Percentiles rank a stretch among this genome's conserved stretches.
phyloP scores from a whole-genome alignment of 2,329 filamentous ascomycete species.

The Ceratocystis variospora region DNA sequence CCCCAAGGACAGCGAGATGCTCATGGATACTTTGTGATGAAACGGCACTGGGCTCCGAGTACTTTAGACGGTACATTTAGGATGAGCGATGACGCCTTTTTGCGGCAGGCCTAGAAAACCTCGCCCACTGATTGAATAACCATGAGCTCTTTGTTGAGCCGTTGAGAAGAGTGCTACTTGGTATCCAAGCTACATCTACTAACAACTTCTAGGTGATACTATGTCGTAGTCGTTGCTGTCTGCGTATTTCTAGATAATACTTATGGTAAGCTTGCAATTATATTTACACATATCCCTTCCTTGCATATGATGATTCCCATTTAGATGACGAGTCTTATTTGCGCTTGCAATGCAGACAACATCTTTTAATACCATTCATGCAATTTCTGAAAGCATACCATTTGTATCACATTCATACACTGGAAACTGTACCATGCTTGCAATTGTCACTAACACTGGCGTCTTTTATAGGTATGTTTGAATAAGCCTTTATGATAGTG shows the following conservation, averaged over 20 bases:
- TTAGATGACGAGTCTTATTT: conserved; percentile 70
- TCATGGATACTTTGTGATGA: conserved; percentile 49
- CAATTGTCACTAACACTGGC: background rate
- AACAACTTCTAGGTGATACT: background rate
- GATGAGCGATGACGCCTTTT: conserved; percentile 77
- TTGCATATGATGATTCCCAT: conserved; percentile 29
- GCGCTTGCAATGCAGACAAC: conserved; percentile 58
- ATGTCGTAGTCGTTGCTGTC: background rate
- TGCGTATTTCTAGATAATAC: background rate
- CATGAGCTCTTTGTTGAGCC: background rate
- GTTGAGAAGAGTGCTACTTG: background rate
- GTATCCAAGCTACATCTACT: background rate
- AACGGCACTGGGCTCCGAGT: conserved; percentile 95
- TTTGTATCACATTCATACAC: background rate
- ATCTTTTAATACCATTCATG: conserved; percentile 60
- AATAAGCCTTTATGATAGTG: background rate
- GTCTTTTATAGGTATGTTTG: conserved; percentile 1
- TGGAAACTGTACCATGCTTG: background rate
- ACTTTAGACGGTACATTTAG: conserved; percentile 29
- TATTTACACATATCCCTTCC: background rate
- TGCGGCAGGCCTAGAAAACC: conserved; percentile 99
- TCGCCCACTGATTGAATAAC: conserved; percentile 68
- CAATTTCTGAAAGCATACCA: conserved; percentile 34
- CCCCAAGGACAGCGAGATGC: background rate
- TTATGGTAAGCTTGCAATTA: conserved; percentile 15